Evolutionary conservation across 2,329 filamentous ascomycete species (phyloP).

Genomic region (Capronia americana): DNA sequence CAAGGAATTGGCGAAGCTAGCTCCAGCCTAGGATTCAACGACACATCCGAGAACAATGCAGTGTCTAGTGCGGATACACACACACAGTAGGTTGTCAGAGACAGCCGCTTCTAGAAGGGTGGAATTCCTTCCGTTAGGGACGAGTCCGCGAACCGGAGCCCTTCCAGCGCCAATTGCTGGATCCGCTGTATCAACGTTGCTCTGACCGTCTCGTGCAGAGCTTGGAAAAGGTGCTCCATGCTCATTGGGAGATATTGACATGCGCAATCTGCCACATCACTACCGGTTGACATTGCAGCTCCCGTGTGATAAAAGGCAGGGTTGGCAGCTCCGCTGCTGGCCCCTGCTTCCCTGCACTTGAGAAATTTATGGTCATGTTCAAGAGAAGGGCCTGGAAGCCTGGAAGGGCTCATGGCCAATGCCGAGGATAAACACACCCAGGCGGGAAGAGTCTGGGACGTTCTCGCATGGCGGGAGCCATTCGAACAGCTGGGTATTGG

Average conservation of each 20-base stretch:
- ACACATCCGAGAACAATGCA: neutral
- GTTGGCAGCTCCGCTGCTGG: constrained; percentile 46
- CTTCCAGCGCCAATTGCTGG: neutral
- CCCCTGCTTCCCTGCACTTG: neutral
- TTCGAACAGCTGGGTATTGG: neutral
- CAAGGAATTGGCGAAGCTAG: neutral
- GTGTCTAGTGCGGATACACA: neutral
- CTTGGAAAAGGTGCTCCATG: neutral
- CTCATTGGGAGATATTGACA: neutral
- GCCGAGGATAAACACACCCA: neutral
- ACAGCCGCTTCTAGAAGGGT: neutral
- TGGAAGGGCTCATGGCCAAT: neutral
- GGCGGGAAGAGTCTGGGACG: neutral
- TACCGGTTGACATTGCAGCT: neutral
- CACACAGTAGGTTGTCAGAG: neutral
- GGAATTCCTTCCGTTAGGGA: neutral
- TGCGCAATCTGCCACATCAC: constrained; percentile 1
- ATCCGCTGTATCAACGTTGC: neutral
- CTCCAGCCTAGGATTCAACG: neutral
- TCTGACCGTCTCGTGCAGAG: neutral
- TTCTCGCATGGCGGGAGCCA: neutral
- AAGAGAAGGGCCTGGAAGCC: neutral
- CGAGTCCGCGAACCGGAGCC: neutral
- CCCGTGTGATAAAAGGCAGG: neutral
- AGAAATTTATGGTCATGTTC: neutral